phyloP scores from a whole-genome alignment of 192 early-diverging fungal species.

The Cladochytrium replicatum region DNA sequence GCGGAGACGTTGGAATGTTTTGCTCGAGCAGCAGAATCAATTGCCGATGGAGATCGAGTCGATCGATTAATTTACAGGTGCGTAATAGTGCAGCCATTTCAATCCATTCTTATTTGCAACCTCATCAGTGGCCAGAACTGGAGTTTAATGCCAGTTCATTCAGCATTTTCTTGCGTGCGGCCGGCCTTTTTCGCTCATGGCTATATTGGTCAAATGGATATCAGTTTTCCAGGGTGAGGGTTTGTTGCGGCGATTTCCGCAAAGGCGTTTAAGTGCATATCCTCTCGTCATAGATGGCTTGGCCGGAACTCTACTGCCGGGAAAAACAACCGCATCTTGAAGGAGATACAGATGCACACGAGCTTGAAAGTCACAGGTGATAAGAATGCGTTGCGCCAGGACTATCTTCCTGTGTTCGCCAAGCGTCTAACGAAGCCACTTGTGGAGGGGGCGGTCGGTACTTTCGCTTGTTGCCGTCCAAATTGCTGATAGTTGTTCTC shows the following conservation, averaged over 20 bases:
- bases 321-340: slow-evolving; percentile 60
- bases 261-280: no score
- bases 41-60: slow-evolving; percentile 73
- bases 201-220: slow-evolving; percentile 6
- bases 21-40: slow-evolving; percentile 75
- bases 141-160: slow-evolving; percentile 83
- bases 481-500: slow-evolving; percentile 14
- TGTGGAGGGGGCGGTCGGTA: slow-evolving; percentile 17
- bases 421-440: slow-evolving; percentile 45
- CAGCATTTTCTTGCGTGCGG: slow-evolving; percentile 69
- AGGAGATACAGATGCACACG: slow-evolving; percentile 83
- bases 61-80: slow-evolving; percentile 61
- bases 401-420: slow-evolving; percentile 70
- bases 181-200: slow-evolving; percentile 81
- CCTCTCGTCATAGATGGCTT: slow-evolving; percentile 71
- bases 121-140: slow-evolving; percentile 67
- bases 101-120: neutral
- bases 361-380: slow-evolving; percentile 69
- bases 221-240: slow-evolving; percentile 28
- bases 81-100: slow-evolving; percentile 16
- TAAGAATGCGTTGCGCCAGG: slow-evolving; percentile 76
- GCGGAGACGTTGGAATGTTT: slow-evolving; percentile 49
- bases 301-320: slow-evolving; percentile 77
- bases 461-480: slow-evolving; percentile 11
- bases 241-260: slow-evolving; percentile 7